Base-by-base conservation (phyloP, 129 eudicot genomes). In the Chrysanthemum makinoi region DNA sequence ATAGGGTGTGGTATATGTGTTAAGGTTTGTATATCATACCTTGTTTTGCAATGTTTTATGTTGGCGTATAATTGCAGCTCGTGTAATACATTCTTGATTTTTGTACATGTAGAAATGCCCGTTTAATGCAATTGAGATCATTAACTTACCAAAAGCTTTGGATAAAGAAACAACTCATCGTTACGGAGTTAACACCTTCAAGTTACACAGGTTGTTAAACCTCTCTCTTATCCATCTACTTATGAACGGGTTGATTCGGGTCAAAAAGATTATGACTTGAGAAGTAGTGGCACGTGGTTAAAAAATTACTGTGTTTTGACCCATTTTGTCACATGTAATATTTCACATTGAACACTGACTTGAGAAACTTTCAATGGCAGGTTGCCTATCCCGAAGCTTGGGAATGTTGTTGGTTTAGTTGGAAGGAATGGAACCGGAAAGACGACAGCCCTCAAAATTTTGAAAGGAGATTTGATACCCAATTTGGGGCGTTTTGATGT, bases 1-100 rank as follows among this genome's bases (percentile, higher is more conserved):
- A 91, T 86, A 60, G 97, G 97, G 44, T 91, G 97, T 77, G 96
- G 97, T 83, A 88, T 91, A n/a, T 88, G 97, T 78, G 96, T 86
- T 58, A 91, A 91, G 97, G 97, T 88, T 55, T 79, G 87, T 75
- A 24, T 20, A 60, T 2, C 46, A 39, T 39, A 39, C 46, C 43
- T 39, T 39, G 0, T 39, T 39, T 39, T 2, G 2, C 2, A 39
- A 39, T 39, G 46, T 1, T 39, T 39, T 8, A 1, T 39, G 46
- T 7, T 39, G 46, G 10, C 46, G 7, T 39, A 39, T 39, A 6
- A 1, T 39, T 39, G 46, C 46, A 7, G 46, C 46, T 39, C 10
- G 46, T 39, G 46, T 39, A 8, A 39, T 0, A 39, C 10, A 39
- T 7, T 39, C 46, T 7, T 39, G 46, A 39, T 39, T 7, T 39